phyloP scores from a whole-genome alignment of 169 alveolate species.

The Plasmodium reichenowi region DNA sequence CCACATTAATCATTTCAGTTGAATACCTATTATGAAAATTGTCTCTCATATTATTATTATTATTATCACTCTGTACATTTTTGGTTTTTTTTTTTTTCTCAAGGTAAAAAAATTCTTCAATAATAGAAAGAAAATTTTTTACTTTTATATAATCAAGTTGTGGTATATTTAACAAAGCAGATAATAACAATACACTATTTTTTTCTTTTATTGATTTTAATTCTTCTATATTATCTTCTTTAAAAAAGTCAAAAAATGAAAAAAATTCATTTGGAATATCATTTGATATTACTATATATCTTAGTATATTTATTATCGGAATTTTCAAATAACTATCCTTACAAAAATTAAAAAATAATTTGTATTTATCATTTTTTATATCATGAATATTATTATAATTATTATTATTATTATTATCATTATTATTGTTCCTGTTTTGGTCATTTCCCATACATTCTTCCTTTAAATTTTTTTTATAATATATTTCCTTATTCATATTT shows the following conservation, averaged over 20 bases:
- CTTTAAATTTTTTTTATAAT: neutral
- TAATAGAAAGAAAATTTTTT: slow-evolving; percentile 36
- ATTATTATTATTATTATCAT: neutral
- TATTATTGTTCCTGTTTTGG: neutral
- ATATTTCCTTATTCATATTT: neutral
- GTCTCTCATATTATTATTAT: slow-evolving; percentile 1
- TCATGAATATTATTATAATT: slow-evolving; percentile 1
- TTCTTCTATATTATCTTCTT: slow-evolving; percentile 20
- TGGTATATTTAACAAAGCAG: slow-evolving; percentile 49
- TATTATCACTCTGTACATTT: neutral
- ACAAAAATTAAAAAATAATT: slow-evolving; percentile 14
- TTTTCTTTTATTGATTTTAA: slow-evolving; percentile 29
- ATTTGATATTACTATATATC: slow-evolving; percentile 42
- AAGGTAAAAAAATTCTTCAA: slow-evolving; percentile 58
- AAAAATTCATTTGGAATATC: slow-evolving; percentile 11
- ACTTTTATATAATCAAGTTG: slow-evolving; percentile 52
- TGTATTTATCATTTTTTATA: slow-evolving; percentile 13
- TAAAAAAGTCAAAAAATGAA: slow-evolving; percentile 53
- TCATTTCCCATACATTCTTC: neutral
- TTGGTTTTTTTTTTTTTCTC: slow-evolving; percentile 27
- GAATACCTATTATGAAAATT: neutral
- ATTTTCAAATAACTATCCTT: slow-evolving; percentile 63
- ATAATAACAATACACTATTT: slow-evolving; percentile 45
- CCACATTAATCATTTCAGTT: neutral
- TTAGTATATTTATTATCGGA: slow-evolving; percentile 52